Percentiles rank a stretch among this genome's conserved stretches.
phyloP scores from a whole-genome alignment of 352 stramenopile species.

The Phytophthora sojae region DNA sequence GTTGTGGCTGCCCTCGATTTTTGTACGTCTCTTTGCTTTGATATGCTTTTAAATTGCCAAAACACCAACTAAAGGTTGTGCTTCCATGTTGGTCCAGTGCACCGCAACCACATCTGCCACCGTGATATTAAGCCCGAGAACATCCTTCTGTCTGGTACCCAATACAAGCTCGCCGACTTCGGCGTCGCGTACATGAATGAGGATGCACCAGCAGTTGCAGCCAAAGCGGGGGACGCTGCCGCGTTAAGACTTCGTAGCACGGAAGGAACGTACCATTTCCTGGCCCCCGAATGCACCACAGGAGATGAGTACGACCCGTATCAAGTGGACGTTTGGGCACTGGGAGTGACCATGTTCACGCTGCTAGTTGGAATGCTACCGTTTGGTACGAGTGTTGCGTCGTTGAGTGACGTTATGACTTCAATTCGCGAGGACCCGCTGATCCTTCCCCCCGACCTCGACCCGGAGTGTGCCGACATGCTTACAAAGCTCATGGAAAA shows the following conservation, averaged over 20 bases:
- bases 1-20: slow-evolving; percentile 85
- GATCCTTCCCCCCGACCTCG: slow-evolving; percentile 43
- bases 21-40: slow-evolving; percentile 39
- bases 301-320: slow-evolving; percentile 81
- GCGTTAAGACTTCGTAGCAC: slow-evolving; percentile 66
- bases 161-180: slow-evolving; percentile 87
- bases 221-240: not conserved
- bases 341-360: slow-evolving; percentile 82
- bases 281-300: slow-evolving; percentile 83
- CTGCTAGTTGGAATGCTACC: slow-evolving; percentile 74
- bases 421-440: slow-evolving; percentile 73
- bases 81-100: slow-evolving; percentile 46
- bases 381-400: slow-evolving; percentile 66
- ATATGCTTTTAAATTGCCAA: no score
- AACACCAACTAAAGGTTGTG: not conserved
- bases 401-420: slow-evolving; percentile 73
- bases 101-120: slow-evolving; percentile 84
- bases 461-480: slow-evolving; percentile 53
- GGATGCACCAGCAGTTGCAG: slow-evolving; percentile 37
- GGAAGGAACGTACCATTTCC: slow-evolving; percentile 89
- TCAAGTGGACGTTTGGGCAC: slow-evolving; percentile 84
- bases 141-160: slow-evolving; percentile 64
- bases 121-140: slow-evolving; percentile 89
- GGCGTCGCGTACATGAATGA: slow-evolving; percentile 76
- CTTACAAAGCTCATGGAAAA: slow-evolving; percentile 68